Conservation (phyloP, 805 yeast species). For the Teunomyces barrocoloradensis region DNA sequence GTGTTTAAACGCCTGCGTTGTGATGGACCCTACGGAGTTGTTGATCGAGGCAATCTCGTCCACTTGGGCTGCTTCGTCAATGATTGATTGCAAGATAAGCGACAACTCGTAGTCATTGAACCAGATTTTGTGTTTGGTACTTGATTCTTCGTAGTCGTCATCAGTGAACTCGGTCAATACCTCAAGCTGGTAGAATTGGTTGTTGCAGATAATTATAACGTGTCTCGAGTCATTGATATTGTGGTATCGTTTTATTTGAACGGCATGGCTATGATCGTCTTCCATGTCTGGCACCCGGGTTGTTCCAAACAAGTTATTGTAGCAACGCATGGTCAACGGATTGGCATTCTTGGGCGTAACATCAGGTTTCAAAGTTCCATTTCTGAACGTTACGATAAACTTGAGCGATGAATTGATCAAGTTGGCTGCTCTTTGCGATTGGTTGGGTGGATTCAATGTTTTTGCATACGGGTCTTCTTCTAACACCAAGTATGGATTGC, state of each 20-base stretch:
- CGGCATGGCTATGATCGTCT: conserved; percentile 25
- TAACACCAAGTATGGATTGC: conserved; percentile 72
- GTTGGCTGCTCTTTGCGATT: conserved; percentile 65
- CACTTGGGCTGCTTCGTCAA: conserved; percentile 32
- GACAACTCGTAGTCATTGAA: conserved; percentile 53
- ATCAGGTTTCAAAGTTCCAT: conserved; percentile 56
- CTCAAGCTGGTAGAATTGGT: conserved; percentile 50
- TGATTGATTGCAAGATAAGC: conserved; percentile 40
- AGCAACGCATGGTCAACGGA: conserved; percentile 67
- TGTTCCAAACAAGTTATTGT: conserved; percentile 65
- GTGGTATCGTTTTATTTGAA: conserved; percentile 34
- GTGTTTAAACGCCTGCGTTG: conserved; percentile 49
- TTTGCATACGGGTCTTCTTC: conserved; percentile 70
- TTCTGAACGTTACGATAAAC: conserved; percentile 59
- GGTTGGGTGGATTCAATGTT: conserved; percentile 58
- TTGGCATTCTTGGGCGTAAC: conserved; percentile 46
- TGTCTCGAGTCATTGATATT: conserved; percentile 42
- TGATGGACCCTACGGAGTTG: conserved; percentile 51
- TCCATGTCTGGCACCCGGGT: conserved; percentile 46
- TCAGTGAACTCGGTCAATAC: conserved; percentile 38
- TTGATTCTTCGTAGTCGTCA: conserved; percentile 16
- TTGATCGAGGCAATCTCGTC: conserved; percentile 40
- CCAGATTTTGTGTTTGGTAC: conserved; percentile 42
- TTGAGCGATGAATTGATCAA: conserved; percentile 64
- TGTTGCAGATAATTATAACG: conserved; percentile 48